These are phyloP conservation scores for Pogostemon cablin DNA, from an alignment of 257 asterid species.

Conservation along the genomic window DNA sequence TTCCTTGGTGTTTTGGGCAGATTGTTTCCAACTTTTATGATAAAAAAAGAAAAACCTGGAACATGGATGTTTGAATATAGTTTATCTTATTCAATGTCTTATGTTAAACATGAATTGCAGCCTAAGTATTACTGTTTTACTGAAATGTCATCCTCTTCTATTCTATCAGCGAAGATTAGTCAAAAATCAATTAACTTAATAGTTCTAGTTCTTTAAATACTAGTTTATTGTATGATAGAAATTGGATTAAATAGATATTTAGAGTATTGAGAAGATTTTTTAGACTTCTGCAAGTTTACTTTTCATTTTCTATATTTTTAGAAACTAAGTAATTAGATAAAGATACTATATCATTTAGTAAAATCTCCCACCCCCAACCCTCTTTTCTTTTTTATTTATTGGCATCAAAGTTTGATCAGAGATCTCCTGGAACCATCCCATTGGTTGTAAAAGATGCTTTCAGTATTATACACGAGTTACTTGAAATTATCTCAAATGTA, in stretches of 20 bases:
- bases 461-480: slow-evolving; percentile 98
- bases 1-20: no score
- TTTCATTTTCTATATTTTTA: neutral
- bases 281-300: slow-evolving; percentile 9
- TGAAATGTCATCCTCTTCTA: neutral
- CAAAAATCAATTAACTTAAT: slow-evolving; percentile 12
- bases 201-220: slow-evolving; percentile 2
- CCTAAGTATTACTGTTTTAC: no score
- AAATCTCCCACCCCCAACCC: no score
- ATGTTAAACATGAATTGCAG: no score
- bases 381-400: slow-evolving; percentile 1
- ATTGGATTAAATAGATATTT: neutral
- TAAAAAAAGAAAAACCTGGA: no score
- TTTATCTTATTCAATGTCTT: no score
- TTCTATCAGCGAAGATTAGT: slow-evolving; percentile 19
- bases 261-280: slow-evolving; percentile 16
- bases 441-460: slow-evolving; percentile 99
- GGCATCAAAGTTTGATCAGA: slow-evolving; percentile 90
- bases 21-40: no score
- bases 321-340: slow-evolving; percentile 28
- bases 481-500: slow-evolving; percentile 31
- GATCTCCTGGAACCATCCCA: slow-evolving; percentile 99
- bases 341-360: neutral
- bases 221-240: neutral
- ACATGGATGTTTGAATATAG: no score